phyloP scores from a whole-genome alignment of 345 rosid species.

The Raphanus sativus region DNA sequence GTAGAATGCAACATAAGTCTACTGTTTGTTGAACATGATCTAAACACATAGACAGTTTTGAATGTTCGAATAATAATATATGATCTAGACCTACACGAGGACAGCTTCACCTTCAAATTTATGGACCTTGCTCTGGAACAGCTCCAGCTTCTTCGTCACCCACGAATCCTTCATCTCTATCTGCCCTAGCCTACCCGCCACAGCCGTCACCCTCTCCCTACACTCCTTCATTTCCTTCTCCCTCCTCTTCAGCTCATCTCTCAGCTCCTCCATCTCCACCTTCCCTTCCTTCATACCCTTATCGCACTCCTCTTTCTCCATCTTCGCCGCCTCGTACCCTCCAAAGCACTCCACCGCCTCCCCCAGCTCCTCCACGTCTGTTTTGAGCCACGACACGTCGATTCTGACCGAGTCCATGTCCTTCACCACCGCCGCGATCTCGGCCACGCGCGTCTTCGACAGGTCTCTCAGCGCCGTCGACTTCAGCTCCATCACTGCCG shows the following conservation, averaged over 20 bases:
- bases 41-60: neutral
- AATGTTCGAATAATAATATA: neutral
- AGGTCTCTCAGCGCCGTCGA: slow-evolving; percentile 52
- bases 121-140: slow-evolving; percentile 25
- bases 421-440: slow-evolving; percentile 70
- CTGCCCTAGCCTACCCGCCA: slow-evolving; percentile 30
- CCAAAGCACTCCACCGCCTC: slow-evolving; percentile 42
- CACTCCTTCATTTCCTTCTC: slow-evolving; percentile 32
- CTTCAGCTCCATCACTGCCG: slow-evolving; percentile 71
- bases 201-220: slow-evolving; percentile 34
- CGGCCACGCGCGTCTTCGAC: slow-evolving; percentile 62
- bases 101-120: slow-evolving; percentile 31
- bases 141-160: slow-evolving; percentile 19
- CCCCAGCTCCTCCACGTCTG: slow-evolving; percentile 38
- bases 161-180: slow-evolving; percentile 33
- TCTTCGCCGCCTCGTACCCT: slow-evolving; percentile 16
- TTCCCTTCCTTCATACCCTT: slow-evolving; percentile 13
- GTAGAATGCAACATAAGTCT: neutral
- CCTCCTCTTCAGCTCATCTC: slow-evolving; percentile 38
- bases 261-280: slow-evolving; percentile 41
- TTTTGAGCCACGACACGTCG: slow-evolving; percentile 60
- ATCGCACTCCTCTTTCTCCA: slow-evolving; percentile 26
- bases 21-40: neutral
- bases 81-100: neutral
- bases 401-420: slow-evolving; percentile 74